Evolutionary conservation across 331 rosid genomes (phyloP), one percentile per base, ranked within the genome.

Genomic region (Spiraea crenata): DNA sequence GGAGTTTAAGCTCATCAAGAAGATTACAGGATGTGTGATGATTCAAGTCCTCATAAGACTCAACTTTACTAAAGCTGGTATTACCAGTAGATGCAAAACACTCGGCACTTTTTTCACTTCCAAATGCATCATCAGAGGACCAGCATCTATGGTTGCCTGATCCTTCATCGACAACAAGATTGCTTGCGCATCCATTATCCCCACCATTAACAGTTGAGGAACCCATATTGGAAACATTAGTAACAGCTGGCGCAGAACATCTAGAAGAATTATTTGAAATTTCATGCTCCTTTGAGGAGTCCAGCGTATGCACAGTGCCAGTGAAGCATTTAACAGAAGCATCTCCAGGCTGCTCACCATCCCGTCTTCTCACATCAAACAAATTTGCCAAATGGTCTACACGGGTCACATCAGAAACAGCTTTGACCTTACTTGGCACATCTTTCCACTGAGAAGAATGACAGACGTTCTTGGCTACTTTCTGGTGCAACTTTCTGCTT

Each of bases 401-500:
- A 49, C 71, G 68, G 39, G 25, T 19, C 47, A 63, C 85, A 41
- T 80, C 81, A 79, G 75, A 73, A 63, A 66, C 77, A 71, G 71
- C 82, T 75, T 82, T 84, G 74, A 69, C 73, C 86, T 82, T 86
- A 69, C 76, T 73, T 2, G 92, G 95, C 60, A 89, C 89, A 60
- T 84, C 95, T 82, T 78, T 79, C 95, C 92, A 86, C 63, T 81
- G 85, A 68, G 85, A 85, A 38, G 81, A 40, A 71, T 62, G 76
- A 72, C 73, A 68, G 20, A 51, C 52, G 73, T 76, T 80, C 56
- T 61, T 60, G 7, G 70, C 42, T 66, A 35, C 34, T 69, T 76
- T 76, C 60, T 65, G 69, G 45, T 61, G 63, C 63, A 72, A 72
- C 70, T 76, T 79, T 67, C 73, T 77, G 65, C 69, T 79, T 65